Evolutionary conservation across 176 grass and related monocot species (phyloP).

Genomic region (Panicum miliaceum): DNA sequence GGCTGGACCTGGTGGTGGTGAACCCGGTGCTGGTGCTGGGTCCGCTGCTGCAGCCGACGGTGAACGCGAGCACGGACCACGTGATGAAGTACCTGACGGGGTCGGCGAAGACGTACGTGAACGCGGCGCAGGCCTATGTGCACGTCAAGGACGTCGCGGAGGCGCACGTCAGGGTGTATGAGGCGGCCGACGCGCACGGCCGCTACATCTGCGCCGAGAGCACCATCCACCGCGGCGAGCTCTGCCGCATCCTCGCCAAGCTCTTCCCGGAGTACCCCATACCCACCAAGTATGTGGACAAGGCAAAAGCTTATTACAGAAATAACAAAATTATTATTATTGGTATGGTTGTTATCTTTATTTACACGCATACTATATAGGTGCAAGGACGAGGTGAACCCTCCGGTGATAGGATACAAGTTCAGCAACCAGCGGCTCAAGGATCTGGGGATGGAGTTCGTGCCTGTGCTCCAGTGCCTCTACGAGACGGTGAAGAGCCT

Average conservation of each 20-base stretch:
- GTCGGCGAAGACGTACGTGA: slow-evolving; percentile 65
- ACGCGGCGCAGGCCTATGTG: slow-evolving; percentile 78
- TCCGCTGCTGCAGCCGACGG: slow-evolving; percentile 65
- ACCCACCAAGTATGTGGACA: slow-evolving; percentile 55
- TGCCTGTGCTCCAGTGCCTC: slow-evolving; percentile 44
- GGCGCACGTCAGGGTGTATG: slow-evolving; percentile 74
- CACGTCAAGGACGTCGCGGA: slow-evolving; percentile 77
- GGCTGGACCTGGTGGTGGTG: slow-evolving; percentile 58
- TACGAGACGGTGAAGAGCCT: slow-evolving; percentile 48
- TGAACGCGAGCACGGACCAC: slow-evolving; percentile 66
- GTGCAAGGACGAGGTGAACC: slow-evolving; percentile 55
- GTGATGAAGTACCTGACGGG: slow-evolving; percentile 78
- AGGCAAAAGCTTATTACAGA: too few species aligned
- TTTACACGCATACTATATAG: slow-evolving; percentile 1
- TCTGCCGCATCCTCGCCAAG: slow-evolving; percentile 73
- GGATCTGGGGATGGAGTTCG: slow-evolving; percentile 56
- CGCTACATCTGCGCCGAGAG: slow-evolving; percentile 89
- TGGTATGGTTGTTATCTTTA: too few species aligned
- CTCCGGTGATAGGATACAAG: slow-evolving; percentile 51
- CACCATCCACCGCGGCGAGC: slow-evolving; percentile 72
- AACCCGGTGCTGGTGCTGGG: slow-evolving; percentile 73
- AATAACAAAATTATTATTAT: too few species aligned
- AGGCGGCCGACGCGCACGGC: slow-evolving; percentile 45
- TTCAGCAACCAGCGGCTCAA: slow-evolving; percentile 58
- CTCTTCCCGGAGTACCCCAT: slow-evolving; percentile 83